phyloP scores from a whole-genome alignment of 345 rosid genomes.

The Bruguiera sexangula region DNA sequence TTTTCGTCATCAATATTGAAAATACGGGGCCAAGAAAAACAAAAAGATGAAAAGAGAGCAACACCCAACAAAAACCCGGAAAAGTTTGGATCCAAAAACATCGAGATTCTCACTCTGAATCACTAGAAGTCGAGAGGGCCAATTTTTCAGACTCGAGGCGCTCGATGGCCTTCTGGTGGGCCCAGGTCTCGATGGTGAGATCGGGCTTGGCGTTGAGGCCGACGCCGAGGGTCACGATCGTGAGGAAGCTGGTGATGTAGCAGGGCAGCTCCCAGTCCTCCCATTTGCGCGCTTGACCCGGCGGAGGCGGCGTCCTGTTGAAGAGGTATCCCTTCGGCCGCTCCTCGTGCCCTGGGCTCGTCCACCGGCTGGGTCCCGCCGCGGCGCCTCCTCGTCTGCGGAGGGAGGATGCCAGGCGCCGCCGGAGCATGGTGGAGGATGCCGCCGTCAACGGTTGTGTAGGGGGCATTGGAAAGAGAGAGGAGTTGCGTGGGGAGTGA shows the following conservation, averaged over 20 bases:
- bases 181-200: conserved; percentile 99
- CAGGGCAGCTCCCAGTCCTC: conserved; percentile 99
- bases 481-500: neutral
- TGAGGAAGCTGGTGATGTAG: conserved; percentile 93
- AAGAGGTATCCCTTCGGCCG: conserved; percentile 84
- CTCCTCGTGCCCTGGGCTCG: conserved; percentile 85
- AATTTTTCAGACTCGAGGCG: conserved; percentile 71
- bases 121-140: conserved; percentile 12
- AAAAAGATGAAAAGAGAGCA: neutral
- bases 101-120: conserved; percentile 17
- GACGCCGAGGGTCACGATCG: conserved; percentile 92
- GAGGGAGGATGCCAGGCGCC: conserved; percentile 55
- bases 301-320: conserved; percentile 68
- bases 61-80: neutral
- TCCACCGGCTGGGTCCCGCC: conserved; percentile 75
- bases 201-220: conserved; percentile 98
- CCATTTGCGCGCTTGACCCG: conserved; percentile 89
- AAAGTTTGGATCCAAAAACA: neutral
- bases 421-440: conserved; percentile 55
- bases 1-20: neutral
- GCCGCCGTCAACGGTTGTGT: conserved; percentile 29
- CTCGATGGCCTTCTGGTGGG: conserved; percentile 90
- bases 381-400: conserved; percentile 29
- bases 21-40: neutral
- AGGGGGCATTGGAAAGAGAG: conserved; percentile 8